phyloP scores from a whole-genome alignment of 495 filamentous ascomycete species.

The Penicillium macrosclerotiorum region DNA sequence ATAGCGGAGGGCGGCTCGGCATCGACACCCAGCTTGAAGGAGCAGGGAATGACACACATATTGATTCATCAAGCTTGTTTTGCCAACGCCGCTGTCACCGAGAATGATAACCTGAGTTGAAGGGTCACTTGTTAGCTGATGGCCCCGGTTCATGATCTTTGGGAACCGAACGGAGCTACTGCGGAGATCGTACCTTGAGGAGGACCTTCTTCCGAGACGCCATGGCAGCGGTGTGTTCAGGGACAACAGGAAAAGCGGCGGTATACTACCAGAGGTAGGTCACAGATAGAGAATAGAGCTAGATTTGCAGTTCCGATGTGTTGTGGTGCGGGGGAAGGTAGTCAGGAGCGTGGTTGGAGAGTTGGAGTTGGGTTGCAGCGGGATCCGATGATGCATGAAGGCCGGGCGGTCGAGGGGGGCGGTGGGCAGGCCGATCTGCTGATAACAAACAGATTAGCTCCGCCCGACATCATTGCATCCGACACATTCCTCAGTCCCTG shows the following conservation, averaged over 20 bases:
- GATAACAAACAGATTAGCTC: conserved; percentile 25
- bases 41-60: conserved; percentile 67
- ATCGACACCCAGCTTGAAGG: conserved; percentile 1
- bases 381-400: conserved; percentile 37
- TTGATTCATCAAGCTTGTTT: conserved; percentile 99
- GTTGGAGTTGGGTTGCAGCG: conserved; percentile 31
- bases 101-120: conserved; percentile 88
- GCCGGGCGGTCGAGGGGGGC: conserved; percentile 35
- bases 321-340: neutral
- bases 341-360: conserved; percentile 18
- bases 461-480: conserved; percentile 17
- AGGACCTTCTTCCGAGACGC: conserved; percentile 95
- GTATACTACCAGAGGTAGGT: neutral
- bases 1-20: conserved; percentile 4
- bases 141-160: neutral
- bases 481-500: conserved; percentile 17
- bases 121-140: conserved; percentile 6
- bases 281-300: conserved; percentile 1
- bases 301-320: neutral
- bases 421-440: conserved; percentile 20
- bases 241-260: conserved; percentile 5
- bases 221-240: conserved; percentile 51
- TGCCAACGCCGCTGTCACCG: conserved; percentile 96
- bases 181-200: conserved; percentile 70
- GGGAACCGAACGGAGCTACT: conserved; percentile 18